Percentiles rank a stretch among this genome's conserved stretches.
phyloP scores from a whole-genome alignment of 2,329 filamentous ascomycete species.

The Exophiala aquamarina region DNA sequence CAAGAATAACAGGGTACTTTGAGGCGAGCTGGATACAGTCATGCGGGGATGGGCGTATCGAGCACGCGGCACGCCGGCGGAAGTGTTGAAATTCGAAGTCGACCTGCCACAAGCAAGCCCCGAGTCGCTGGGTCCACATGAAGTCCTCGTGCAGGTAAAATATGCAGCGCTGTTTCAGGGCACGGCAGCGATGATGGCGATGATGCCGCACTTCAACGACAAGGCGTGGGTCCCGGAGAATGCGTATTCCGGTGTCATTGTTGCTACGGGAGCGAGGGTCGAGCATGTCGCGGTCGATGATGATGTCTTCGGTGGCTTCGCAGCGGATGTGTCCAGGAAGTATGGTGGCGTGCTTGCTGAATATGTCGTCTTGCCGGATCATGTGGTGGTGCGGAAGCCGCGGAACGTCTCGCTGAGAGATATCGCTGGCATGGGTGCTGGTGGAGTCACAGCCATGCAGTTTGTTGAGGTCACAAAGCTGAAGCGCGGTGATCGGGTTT shows the following conservation, averaged over 20 bases:
- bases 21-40: background rate
- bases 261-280: conserved; percentile 12
- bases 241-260: conserved; percentile 3
- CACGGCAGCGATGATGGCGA: background rate
- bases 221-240: conserved; percentile 1
- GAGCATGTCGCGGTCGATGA: background rate
- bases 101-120: background rate
- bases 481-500: conserved; percentile 1
- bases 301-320: conserved; percentile 2
- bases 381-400: conserved; percentile 31
- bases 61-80: background rate
- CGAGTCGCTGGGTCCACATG: background rate
- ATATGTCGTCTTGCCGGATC: conserved; percentile 30
- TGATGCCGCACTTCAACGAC: conserved; percentile 1
- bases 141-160: conserved; percentile 2
- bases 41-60: conserved; percentile 2
- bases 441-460: background rate
- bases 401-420: conserved; percentile 30
- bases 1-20: too few relatives aligned
- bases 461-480: background rate
- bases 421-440: conserved; percentile 33
- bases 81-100: background rate
- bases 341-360: conserved; percentile 35
- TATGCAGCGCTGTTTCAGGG: background rate
- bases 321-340: background rate